Evolutionary conservation across 352 stramenopile genomes (phyloP).

Genomic region (Pythium aquatile): DNA sequence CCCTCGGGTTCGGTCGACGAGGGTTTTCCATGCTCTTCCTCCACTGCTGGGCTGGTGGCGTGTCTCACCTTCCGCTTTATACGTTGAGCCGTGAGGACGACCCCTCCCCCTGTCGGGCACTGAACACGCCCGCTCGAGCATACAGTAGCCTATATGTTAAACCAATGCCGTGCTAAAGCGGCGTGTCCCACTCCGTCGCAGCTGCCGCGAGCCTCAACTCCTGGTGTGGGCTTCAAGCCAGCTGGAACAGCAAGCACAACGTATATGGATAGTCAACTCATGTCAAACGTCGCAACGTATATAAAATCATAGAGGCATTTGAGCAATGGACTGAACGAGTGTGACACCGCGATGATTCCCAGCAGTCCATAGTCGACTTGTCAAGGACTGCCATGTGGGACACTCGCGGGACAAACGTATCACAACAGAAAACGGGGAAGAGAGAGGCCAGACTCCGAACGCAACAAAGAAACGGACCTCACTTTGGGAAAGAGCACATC

Average conservation of each 20-base stretch:
- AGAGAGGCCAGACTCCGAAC: slow-evolving; percentile 1
- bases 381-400: neutral
- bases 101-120: slow-evolving; percentile 2
- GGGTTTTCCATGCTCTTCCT: slow-evolving; percentile 23
- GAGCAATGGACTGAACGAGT: neutral
- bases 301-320: slow-evolving; percentile 15
- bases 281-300: slow-evolving; percentile 24
- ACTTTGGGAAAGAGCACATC: slow-evolving; percentile 2
- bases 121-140: slow-evolving; percentile 18
- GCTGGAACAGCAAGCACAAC: neutral
- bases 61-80: slow-evolving; percentile 27
- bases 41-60: slow-evolving; percentile 16
- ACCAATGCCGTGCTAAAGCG: slow-evolving; percentile 6
- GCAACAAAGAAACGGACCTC: slow-evolving; percentile 4
- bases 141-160: slow-evolving; percentile 17
- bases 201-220: neutral
- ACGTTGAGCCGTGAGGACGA: slow-evolving; percentile 27
- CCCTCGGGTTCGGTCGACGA: slow-evolving; percentile 2
- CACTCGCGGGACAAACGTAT: slow-evolving; percentile 1
- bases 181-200: slow-evolving; percentile 4
- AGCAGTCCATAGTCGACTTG: neutral
- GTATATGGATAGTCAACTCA: slow-evolving; percentile 13
- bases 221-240: slow-evolving; percentile 6
- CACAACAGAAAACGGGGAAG: slow-evolving; percentile 1
- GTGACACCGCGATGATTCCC: slow-evolving; percentile 4